Evolutionary conservation across 257 asterid genomes (phyloP).

Genomic region (Solanum peruvianum): DNA sequence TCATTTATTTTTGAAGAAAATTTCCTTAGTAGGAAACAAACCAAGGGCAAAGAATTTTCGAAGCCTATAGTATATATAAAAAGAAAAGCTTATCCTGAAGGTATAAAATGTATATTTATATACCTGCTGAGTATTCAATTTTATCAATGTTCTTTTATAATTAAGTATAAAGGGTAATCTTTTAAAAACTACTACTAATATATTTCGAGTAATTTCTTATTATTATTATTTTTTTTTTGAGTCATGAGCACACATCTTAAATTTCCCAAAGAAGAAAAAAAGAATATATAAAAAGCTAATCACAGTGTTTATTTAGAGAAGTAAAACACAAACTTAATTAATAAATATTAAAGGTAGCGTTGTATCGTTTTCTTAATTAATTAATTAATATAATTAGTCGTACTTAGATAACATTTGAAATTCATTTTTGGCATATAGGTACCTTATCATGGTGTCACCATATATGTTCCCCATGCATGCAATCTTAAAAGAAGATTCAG

Average conservation of each 20-base stretch:
- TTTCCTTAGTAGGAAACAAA: not conserved
- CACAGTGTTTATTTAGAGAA: not conserved
- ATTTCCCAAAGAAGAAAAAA: not conserved
- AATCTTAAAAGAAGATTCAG: conserved; percentile 14
- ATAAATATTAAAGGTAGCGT: not conserved
- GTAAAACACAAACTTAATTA: not conserved
- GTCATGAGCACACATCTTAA: not conserved
- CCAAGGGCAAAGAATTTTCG: not conserved
- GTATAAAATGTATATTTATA: too few relatives aligned
- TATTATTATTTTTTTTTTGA: too few relatives aligned
- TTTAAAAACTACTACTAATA: too few relatives aligned
- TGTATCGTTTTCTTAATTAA: not conserved
- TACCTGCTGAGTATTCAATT: not conserved
- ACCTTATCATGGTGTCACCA: not conserved
- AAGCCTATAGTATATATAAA: not conserved
- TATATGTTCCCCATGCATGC: not conserved
- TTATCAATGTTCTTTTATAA: not conserved
- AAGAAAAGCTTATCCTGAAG: not conserved
- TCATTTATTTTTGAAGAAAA: too few relatives aligned
- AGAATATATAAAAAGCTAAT: not conserved
- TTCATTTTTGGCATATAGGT: not conserved
- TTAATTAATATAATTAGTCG: not conserved
- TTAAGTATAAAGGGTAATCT: not conserved
- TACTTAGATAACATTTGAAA: not conserved
- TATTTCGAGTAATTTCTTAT: not conserved